These are phyloP conservation scores for Cryptococcus sp. DNA, from an alignment of 1,284 basidiomycete species.

Conservation along the genomic window DNA sequence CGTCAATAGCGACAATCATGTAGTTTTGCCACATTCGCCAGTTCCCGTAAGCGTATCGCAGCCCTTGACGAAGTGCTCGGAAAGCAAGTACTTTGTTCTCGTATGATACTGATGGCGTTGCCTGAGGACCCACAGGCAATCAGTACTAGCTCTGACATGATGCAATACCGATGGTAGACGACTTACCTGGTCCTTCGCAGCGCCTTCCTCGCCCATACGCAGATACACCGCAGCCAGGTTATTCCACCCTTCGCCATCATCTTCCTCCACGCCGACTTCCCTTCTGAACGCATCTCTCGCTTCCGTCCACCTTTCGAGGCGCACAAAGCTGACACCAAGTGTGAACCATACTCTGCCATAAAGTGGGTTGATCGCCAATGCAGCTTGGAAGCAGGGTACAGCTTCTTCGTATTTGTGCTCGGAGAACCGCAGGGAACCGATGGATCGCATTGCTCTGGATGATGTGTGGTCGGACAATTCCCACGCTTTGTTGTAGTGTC, in stretches of 20 bases:
- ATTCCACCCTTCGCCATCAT: conserved; percentile 97
- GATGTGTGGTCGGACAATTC: conserved; percentile 73
- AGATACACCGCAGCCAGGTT: conserved; percentile 96
- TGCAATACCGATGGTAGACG: background rate
- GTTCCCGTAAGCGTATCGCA: conserved; percentile 81
- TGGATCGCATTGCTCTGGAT: conserved; percentile 83
- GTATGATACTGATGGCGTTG: conserved; percentile 45
- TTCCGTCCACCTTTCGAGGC: conserved; percentile 76
- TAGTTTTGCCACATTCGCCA: conserved; percentile 99
- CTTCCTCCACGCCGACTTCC: conserved; percentile 87
- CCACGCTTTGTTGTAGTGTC: conserved; percentile 86
- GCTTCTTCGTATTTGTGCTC: conserved; percentile 66
- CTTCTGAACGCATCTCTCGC: conserved; percentile 81
- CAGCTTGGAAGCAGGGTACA: conserved; percentile 67
- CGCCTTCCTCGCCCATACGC: conserved; percentile 62
- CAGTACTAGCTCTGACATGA: background rate
- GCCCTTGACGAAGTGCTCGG: conserved; percentile 87
- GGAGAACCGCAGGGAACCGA: conserved; percentile 82
- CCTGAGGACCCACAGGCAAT: conserved; percentile 4
- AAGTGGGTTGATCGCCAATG: conserved; percentile 86
- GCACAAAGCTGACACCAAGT: conserved; percentile 84
- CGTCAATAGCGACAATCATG: conserved; percentile 90
- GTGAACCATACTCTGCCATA: conserved; percentile 91
- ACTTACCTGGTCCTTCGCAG: conserved; percentile 34
- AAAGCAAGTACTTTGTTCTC: conserved; percentile 82